These are phyloP conservation scores for Blastocystis sp. DNA, from an alignment of 352 stramenopile genomes.

Conservation along the genomic window DNA sequence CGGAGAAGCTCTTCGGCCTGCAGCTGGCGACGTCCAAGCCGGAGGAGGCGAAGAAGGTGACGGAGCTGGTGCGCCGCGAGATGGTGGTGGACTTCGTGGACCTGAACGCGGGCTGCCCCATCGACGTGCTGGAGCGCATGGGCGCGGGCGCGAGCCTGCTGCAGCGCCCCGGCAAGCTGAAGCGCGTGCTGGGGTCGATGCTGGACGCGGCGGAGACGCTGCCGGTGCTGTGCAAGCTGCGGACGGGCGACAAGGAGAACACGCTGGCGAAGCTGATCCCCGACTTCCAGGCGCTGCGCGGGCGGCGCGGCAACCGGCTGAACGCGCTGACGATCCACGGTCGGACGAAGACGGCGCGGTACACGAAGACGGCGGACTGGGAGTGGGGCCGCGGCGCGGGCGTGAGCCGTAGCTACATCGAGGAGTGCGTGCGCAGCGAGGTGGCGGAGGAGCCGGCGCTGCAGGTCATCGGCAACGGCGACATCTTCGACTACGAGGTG, in stretches of 20 bases:
- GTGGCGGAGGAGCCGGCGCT: slow-evolving; percentile 73
- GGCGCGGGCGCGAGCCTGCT: slow-evolving; percentile 88
- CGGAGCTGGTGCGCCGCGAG: slow-evolving; percentile 87
- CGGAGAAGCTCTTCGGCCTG: slow-evolving; percentile 95
- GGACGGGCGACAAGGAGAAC: slow-evolving; percentile 92
- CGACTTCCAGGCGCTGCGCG: slow-evolving; percentile 71
- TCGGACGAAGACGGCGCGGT: slow-evolving; percentile 90
- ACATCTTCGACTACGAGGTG: slow-evolving; percentile 76
- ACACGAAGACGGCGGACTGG: slow-evolving; percentile 95
- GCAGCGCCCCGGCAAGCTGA: slow-evolving; percentile 83
- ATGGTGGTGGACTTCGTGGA: slow-evolving; percentile 94
- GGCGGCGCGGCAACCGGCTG: slow-evolving; percentile 19
- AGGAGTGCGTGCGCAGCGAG: slow-evolving; percentile 69
- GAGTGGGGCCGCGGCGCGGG: slow-evolving; percentile 78
- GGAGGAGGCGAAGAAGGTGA: slow-evolving; percentile 87
- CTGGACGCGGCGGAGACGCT: slow-evolving; percentile 77
- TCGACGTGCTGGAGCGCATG: slow-evolving; percentile 86
- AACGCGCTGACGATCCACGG: slow-evolving; percentile 82
- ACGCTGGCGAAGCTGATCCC: slow-evolving; percentile 75
- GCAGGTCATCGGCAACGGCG: slow-evolving; percentile 86
- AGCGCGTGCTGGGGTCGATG: slow-evolving; percentile 83
- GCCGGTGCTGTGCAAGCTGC: slow-evolving; percentile 93
- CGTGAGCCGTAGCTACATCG: slow-evolving; percentile 36
- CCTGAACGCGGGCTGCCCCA: slow-evolving; percentile 97
- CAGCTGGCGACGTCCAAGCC: slow-evolving; percentile 87